Conservation (phyloP, 352 stramenopile species). For the Blastocystis sp. region DNA sequence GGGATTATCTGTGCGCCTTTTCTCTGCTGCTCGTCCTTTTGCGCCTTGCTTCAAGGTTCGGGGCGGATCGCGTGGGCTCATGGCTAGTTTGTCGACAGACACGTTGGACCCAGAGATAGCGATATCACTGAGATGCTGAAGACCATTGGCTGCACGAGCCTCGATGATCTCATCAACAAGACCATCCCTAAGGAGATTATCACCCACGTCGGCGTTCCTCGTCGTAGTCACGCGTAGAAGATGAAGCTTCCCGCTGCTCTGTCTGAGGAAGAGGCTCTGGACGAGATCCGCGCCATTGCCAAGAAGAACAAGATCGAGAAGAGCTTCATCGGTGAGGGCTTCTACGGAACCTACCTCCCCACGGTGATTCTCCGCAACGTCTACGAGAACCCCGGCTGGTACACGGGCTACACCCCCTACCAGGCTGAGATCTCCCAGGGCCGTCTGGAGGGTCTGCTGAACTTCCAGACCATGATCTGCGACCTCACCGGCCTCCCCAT, state of each 20-base stretch:
- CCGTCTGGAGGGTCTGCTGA: slow-evolving; percentile 96
- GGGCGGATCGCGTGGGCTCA: too few species aligned
- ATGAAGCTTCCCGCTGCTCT: slow-evolving; percentile 78
- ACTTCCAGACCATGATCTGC: slow-evolving; percentile 97
- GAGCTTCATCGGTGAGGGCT: slow-evolving; percentile 97
- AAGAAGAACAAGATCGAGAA: slow-evolving; percentile 92
- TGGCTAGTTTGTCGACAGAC: slow-evolving; percentile 71
- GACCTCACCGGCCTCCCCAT: slow-evolving; percentile 94
- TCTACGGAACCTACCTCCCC: slow-evolving; percentile 93
- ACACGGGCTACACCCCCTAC: slow-evolving; percentile 95
- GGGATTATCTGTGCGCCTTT: slow-evolving; percentile 30
- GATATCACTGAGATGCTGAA: slow-evolving; percentile 90
- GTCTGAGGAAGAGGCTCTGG: slow-evolving; percentile 70
- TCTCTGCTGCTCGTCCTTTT: slow-evolving; percentile 44
- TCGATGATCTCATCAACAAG: slow-evolving; percentile 91
- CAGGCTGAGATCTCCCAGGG: slow-evolving; percentile 98
- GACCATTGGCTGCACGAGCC: slow-evolving; percentile 86
- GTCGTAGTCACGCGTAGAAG: slow-evolving; percentile 74
- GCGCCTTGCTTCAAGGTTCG: slow-evolving; percentile 67
- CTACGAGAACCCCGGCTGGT: slow-evolving; percentile 97
- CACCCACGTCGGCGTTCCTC: slow-evolving; percentile 9
- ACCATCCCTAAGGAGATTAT: slow-evolving; percentile 92
- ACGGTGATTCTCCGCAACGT: slow-evolving; percentile 95
- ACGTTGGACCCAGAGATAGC: slow-evolving; percentile 85
- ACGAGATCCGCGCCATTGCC: slow-evolving; percentile 80